These are phyloP conservation scores for Aspergillus pseudonomiae DNA, from an alignment of 2,329 filamentous ascomycete species.

Conservation along the genomic window DNA sequence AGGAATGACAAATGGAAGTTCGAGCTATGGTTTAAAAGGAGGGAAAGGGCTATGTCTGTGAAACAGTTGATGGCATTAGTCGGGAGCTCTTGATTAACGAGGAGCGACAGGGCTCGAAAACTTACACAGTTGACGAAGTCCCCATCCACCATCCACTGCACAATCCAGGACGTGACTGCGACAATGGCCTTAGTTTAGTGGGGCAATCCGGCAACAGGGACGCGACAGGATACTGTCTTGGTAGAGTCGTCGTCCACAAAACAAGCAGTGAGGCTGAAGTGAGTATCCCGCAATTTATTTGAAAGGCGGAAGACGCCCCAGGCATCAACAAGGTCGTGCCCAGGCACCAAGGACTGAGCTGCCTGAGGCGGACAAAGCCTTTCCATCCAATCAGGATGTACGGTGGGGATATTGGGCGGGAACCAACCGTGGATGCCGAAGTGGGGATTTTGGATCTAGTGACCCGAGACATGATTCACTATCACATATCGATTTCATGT, in stretches of 20 bases:
- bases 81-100: slow-evolving; percentile 7
- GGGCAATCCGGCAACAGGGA: slow-evolving; percentile 26
- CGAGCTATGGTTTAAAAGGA: slow-evolving; percentile 1
- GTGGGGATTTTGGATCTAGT: slow-evolving; percentile 1
- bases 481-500: too few species aligned
- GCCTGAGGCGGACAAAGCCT: slow-evolving; percentile 25
- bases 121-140: slow-evolving; percentile 32
- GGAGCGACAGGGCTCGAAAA: slow-evolving; percentile 12
- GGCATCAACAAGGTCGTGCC: slow-evolving; percentile 33
- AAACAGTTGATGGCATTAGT: slow-evolving; percentile 5
- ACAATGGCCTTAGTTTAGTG: slow-evolving; percentile 20
- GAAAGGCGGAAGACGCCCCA: slow-evolving; percentile 25
- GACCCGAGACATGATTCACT: background rate
- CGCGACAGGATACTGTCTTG: slow-evolving; percentile 28
- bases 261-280: slow-evolving; percentile 31
- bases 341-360: slow-evolving; percentile 28
- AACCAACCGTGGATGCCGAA: slow-evolving; percentile 16
- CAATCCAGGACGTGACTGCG: slow-evolving; percentile 14
- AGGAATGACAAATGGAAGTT: slow-evolving; percentile 16
- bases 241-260: slow-evolving; percentile 40
- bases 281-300: slow-evolving; percentile 27
- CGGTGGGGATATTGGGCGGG: slow-evolving; percentile 8
- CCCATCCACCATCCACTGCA: slow-evolving; percentile 27
- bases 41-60: slow-evolving; percentile 8
- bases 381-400: slow-evolving; percentile 17